Conservation (phyloP, 345 rosid genomes). For the Nasturtium officinale region DNA sequence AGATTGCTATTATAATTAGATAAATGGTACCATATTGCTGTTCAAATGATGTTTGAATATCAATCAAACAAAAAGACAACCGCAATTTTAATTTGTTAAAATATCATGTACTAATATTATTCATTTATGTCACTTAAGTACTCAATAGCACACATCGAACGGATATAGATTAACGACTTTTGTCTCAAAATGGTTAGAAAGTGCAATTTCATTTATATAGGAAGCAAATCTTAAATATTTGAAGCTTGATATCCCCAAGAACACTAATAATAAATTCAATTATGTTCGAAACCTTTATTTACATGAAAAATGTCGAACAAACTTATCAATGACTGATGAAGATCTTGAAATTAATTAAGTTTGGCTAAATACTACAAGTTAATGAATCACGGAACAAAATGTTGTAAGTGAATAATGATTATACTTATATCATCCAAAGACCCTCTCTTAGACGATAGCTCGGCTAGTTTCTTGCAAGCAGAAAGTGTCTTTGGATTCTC, state of each 20-base stretch:
- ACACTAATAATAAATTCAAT: not conserved
- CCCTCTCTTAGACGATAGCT: conserved; percentile 74
- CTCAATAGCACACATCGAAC: not conserved
- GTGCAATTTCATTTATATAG: not conserved
- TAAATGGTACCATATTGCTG: too few relatives aligned
- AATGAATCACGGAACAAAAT: conserved; percentile 38
- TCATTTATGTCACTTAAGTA: not conserved
- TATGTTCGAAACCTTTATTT: conserved; percentile 20
- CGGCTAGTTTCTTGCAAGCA: conserved; percentile 81
- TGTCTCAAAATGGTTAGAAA: not conserved
- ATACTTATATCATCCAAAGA: conserved; percentile 75
- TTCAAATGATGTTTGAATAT: too few relatives aligned
- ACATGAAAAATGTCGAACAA: conserved; percentile 20
- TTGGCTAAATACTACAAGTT: conserved; percentile 24
- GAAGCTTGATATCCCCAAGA: conserved; percentile 7
- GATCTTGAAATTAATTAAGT: conserved; percentile 17
- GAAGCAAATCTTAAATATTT: not conserved
- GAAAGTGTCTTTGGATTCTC: conserved; percentile 49
- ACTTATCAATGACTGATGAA: conserved; percentile 13
- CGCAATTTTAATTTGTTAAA: not conserved
- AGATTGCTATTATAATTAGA: too few relatives aligned
- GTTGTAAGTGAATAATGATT: conserved; percentile 63
- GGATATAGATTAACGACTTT: not conserved
- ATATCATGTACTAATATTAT: not conserved
- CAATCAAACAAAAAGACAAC: too few relatives aligned